Base-by-base conservation (phyloP, 441 rosid species). In the Isatis lusitanica region DNA sequence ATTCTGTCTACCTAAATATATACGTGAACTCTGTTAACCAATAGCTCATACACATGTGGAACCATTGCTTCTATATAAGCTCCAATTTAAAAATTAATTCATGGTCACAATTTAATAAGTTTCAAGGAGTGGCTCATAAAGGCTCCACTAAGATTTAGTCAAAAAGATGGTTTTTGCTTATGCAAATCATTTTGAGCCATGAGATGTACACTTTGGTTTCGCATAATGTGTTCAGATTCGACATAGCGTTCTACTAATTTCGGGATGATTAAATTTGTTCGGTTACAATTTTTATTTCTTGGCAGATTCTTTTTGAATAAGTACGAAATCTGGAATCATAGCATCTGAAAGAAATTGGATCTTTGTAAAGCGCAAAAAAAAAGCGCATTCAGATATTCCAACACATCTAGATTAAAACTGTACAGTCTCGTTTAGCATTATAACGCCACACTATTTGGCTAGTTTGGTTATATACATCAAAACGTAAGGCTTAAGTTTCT, bases 121-220 rank as follows among this genome's bases (percentile, higher is more conserved):
- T 71, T 31, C 40, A 69, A 71, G 58, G 58, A 81, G 76, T 65
- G 79, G 73, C 35, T 61, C 63, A 77, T 35, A 86, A 76, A 77
- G 81, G 71, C 48, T 77, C 81, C 88, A 84, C 86, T 85, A 84
- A 76, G 79, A 28, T 87, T 21, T 21, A 86, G 89, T 83, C 83
- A 85, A 82, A 85, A 88, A 68, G 69, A 26, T 57, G 16, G 44
- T 55, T 69, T 81, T 77, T 79, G 69, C 74, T 66, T 68, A 52
- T 57, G 73, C 78, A 77, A 60, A 86, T 80, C 87, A 80, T 78
- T 82, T 86, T 79, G 58, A 88, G 90, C 89, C 82, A 84, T 79
- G 83, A 83, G 84, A 81, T 83, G 86, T 87, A 82, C 80, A 81
- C 75, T 63, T 70, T 76, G 47, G 61, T 76, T 38, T 39, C 44